Evolutionary conservation across 2,329 filamentous ascomycete species (phyloP).

Genomic region (Hypoxylon sp.): DNA sequence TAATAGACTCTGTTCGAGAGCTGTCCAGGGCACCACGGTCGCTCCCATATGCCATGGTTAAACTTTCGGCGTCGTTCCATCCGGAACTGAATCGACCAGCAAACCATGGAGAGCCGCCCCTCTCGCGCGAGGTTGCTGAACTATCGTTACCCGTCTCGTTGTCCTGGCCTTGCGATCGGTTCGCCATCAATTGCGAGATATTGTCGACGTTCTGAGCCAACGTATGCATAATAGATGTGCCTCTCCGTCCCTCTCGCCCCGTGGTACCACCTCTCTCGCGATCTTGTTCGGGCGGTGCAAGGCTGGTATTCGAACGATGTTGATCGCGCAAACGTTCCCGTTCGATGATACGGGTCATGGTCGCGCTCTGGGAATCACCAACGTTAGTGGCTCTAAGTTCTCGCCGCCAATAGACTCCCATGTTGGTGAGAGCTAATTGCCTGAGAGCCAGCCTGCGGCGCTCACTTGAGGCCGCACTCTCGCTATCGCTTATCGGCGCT

Average conservation of each 20-base stretch:
- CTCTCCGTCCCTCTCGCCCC: slow-evolving; percentile 46
- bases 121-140: slow-evolving; percentile 39
- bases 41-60: slow-evolving; percentile 55
- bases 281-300: slow-evolving; percentile 48
- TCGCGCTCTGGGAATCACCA: slow-evolving; percentile 48
- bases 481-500: not conserved
- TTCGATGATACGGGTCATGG: slow-evolving; percentile 51
- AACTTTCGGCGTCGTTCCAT: slow-evolving; percentile 59
- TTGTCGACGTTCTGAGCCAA: slow-evolving; percentile 48
- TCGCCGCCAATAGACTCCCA: not conserved
- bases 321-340: slow-evolving; percentile 49
- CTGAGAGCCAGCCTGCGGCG: not conserved
- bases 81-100: slow-evolving; percentile 49
- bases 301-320: slow-evolving; percentile 44
- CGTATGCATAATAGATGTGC: slow-evolving; percentile 49
- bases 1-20: slow-evolving; percentile 47
- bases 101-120: slow-evolving; percentile 47
- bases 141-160: slow-evolving; percentile 38
- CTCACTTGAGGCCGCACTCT: not conserved
- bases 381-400: not conserved
- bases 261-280: slow-evolving; percentile 50
- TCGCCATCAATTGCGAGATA: slow-evolving; percentile 39
- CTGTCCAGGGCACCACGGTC: slow-evolving; percentile 46
- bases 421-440: not conserved
- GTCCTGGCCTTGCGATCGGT: slow-evolving; percentile 39